Conservation (phyloP, 179 eudicot genomes). For the Corrigiola litoralis region DNA sequence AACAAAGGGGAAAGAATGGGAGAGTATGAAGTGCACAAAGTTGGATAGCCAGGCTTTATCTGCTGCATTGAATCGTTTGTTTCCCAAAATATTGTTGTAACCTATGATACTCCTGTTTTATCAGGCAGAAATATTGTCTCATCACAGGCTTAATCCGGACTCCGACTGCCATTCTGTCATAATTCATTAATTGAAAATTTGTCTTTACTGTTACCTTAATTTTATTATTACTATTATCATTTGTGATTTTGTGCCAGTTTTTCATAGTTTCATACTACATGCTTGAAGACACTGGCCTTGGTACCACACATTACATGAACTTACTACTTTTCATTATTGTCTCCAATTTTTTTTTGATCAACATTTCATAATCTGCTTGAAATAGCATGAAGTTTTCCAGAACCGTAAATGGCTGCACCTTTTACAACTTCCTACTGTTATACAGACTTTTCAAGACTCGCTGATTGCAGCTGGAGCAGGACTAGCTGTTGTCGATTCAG, state of each 20-base stretch:
- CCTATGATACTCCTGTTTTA: background rate
- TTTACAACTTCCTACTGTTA: constrained; percentile 8
- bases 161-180: too few species aligned
- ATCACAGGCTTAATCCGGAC: background rate
- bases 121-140: background rate
- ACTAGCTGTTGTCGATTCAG: constrained; percentile 75
- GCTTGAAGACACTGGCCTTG: background rate
- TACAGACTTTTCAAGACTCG: constrained; percentile 90
- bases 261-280: background rate
- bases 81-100: too few species aligned
- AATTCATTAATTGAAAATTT: too few species aligned
- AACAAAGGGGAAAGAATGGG: too few species aligned
- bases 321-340: background rate
- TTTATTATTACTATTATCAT: too few species aligned
- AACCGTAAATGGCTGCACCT: background rate
- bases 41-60: too few species aligned
- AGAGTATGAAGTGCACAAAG: too few species aligned
- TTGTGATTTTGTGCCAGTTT: background rate
- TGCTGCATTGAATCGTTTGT: too few species aligned
- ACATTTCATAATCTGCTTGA: background rate
- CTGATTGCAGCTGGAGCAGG: constrained; percentile 89
- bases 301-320: background rate
- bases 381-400: background rate
- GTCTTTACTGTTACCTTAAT: too few species aligned
- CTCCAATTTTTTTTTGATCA: background rate